These are phyloP conservation scores for Alloascoidea hylecoeti DNA, from an alignment of 805 yeast genomes.

Conservation along the genomic window DNA sequence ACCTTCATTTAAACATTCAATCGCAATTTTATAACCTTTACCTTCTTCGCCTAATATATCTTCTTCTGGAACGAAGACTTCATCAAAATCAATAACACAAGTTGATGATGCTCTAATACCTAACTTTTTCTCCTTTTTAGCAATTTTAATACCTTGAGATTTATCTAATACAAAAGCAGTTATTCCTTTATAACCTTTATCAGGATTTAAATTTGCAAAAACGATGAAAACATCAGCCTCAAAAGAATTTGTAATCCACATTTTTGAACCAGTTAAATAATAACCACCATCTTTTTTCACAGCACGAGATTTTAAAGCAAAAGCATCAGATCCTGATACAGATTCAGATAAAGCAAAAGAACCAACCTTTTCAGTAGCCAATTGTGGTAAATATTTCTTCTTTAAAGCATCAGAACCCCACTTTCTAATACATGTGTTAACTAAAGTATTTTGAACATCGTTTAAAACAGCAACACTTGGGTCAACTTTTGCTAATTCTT, in stretches of 20 bases:
- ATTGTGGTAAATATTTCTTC: constrained; percentile 23
- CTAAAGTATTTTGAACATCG: constrained; percentile 30
- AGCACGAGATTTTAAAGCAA: constrained; percentile 25
- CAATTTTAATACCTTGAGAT: constrained; percentile 23
- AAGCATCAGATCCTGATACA: constrained; percentile 27
- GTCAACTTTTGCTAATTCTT: constrained; percentile 28
- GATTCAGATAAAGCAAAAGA: constrained; percentile 25
- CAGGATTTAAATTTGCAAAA: constrained; percentile 25
- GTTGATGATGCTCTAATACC: constrained; percentile 29
- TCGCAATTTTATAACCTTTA: constrained; percentile 29
- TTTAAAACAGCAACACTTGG: constrained; percentile 26
- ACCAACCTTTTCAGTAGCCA: constrained; percentile 21
- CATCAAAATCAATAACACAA: constrained; percentile 24
- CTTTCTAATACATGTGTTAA: constrained; percentile 23
- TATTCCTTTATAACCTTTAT: constrained; percentile 27
- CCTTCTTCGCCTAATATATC: constrained; percentile 27
- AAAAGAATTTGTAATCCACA: constrained; percentile 30
- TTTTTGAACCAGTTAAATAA: constrained; percentile 24
- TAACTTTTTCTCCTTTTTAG: constrained; percentile 28
- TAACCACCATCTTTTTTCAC: constrained; percentile 22
- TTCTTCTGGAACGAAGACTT: constrained; percentile 23
- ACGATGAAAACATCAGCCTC: constrained; percentile 27
- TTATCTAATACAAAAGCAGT: constrained; percentile 27
- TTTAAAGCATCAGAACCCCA: constrained; percentile 22
- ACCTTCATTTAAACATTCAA: constrained; percentile 27